Evolutionary conservation across 495 filamentous ascomycete species (phyloP).

Genomic region (Tetracladium marchalianum): DNA sequence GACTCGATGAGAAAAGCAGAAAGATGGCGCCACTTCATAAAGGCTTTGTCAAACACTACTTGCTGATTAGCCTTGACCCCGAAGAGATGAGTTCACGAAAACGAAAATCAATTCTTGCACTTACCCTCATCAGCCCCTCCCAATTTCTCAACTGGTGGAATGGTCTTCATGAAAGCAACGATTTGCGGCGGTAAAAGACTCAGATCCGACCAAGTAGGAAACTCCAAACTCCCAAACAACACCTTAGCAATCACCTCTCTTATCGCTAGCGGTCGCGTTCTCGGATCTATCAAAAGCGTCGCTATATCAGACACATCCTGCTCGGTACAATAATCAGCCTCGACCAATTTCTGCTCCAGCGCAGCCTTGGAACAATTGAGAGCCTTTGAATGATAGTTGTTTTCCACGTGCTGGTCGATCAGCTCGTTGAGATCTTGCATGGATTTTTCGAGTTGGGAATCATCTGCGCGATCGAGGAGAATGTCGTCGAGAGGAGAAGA

Average conservation of each 20-base stretch:
- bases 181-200: no score
- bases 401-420: neutral
- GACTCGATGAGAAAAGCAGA: neutral
- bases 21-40: neutral
- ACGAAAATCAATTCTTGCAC: no score
- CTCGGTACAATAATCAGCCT: neutral
- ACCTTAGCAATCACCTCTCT: neutral
- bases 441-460: neutral
- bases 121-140: no score
- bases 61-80: no score
- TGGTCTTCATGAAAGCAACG: no score
- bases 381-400: neutral
- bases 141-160: no score
- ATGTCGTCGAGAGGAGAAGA: neutral
- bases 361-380: no score
- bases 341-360: neutral
- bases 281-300: neutral
- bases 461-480: neutral
- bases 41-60: neutral
- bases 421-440: conserved; percentile 1
- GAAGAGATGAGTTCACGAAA: no score
- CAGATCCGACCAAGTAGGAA: no score
- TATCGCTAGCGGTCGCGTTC: neutral
- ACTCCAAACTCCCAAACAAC: neutral
- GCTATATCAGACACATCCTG: neutral